Evolutionary conservation across 2,329 filamentous ascomycete genomes (phyloP).

Genomic region (Coniochaeta pulveracea): DNA sequence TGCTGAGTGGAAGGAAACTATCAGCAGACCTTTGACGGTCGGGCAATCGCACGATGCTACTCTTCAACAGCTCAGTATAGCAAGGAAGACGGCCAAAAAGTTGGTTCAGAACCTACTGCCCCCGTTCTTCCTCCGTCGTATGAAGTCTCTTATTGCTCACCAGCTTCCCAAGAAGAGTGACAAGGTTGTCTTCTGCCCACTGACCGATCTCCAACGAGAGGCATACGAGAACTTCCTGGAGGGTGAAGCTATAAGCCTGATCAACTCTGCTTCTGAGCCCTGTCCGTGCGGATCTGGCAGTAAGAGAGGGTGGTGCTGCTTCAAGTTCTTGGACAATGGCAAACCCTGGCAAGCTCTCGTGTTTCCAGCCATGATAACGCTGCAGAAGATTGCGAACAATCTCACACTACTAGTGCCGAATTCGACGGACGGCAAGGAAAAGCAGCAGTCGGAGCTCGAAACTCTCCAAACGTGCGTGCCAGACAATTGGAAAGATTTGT

Average conservation of each 20-base stretch:
- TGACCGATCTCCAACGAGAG: constrained; percentile 68
- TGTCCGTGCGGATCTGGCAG: constrained; percentile 62
- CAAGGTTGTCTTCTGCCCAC: constrained; percentile 85
- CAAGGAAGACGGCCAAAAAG: constrained; percentile 71
- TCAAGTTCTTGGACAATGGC: constrained; percentile 45
- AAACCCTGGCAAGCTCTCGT: constrained; percentile 64
- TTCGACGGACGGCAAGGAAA: constrained; percentile 51
- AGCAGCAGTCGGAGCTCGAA: constrained; percentile 66
- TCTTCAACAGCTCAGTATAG: constrained; percentile 66
- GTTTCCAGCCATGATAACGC: constrained; percentile 70
- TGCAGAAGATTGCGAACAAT: constrained; percentile 88
- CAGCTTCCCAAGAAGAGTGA: constrained; percentile 94
- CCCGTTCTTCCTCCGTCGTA: constrained; percentile 78
- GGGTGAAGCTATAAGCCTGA: constrained; percentile 55
- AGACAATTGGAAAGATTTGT: constrained; percentile 61
- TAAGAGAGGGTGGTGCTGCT: constrained; percentile 75
- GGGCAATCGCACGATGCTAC: constrained; percentile 93
- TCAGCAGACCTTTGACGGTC: constrained; percentile 69
- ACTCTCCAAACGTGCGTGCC: constrained; percentile 67
- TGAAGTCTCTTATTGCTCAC: constrained; percentile 85
- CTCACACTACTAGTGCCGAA: constrained; percentile 75
- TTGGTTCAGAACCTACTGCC: constrained; percentile 82
- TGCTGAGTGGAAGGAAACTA: constrained; percentile 65
- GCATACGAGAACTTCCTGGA: constrained; percentile 79
- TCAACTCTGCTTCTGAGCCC: constrained; percentile 53